A percentile compares a stretch with the other conserved stretches of the same genome.
Conservation (phyloP, 371 early-diverging fungal species). For the Dinochytrium kinnereticum region DNA sequence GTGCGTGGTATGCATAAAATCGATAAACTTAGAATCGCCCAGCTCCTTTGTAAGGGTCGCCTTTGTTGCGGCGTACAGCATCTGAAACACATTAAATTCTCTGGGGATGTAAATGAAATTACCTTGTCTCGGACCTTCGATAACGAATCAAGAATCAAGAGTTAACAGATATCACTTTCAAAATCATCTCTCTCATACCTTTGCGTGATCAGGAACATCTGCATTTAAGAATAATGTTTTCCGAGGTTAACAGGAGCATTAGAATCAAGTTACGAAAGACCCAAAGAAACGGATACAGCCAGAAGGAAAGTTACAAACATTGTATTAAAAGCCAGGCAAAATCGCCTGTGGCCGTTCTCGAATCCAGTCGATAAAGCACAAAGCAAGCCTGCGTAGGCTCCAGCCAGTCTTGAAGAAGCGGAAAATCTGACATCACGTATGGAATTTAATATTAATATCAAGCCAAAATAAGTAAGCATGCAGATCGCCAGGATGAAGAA, state of each 20-base stretch:
- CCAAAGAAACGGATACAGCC: background rate
- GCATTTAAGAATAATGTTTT: background rate
- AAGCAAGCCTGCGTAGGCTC: constrained; percentile 68
- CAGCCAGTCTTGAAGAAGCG: constrained; percentile 54
- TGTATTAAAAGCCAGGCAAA: constrained; percentile 76
- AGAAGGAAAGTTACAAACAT: constrained; percentile 41
- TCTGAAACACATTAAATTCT: constrained; percentile 55
- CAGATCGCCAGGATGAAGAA: no score
- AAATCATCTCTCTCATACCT: constrained; percentile 24
- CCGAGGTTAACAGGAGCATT: background rate
- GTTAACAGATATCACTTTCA: background rate
- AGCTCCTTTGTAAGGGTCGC: constrained; percentile 76
- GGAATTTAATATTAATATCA: no score
- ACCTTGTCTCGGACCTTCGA: constrained; percentile 14
- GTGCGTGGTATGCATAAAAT: constrained; percentile 78
- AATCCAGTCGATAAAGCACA: constrained; percentile 70
- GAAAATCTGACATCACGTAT: no score
- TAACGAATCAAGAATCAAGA: background rate
- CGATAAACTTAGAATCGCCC: constrained; percentile 78
- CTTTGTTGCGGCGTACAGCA: constrained; percentile 85
- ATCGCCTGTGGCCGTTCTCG: constrained; percentile 50
- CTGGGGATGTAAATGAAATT: no score
- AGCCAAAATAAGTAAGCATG: no score
- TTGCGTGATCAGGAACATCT: constrained; percentile 77
- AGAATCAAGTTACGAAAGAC: background rate